Evolutionary conservation across 352 stramenopile species (phyloP).

Genomic region (Thraustotheca clavata): DNA sequence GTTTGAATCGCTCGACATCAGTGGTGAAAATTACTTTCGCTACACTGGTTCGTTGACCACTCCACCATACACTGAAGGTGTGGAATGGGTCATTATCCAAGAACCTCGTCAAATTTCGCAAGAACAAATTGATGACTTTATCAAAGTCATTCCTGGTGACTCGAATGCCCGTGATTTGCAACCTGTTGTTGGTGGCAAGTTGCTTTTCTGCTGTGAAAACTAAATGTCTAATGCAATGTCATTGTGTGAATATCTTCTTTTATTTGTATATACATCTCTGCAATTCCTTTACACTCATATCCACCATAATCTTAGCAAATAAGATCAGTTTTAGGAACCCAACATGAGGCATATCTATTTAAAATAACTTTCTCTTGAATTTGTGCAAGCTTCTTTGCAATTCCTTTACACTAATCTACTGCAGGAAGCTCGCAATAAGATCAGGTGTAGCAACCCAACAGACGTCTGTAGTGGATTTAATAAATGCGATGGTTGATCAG

Average conservation of each 20-base stretch:
- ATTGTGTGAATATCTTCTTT: neutral
- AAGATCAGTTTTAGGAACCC: neutral
- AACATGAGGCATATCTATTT: neutral
- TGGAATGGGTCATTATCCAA: constrained; percentile 54
- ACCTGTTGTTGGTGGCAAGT: constrained; percentile 22
- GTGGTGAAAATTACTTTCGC: constrained; percentile 38
- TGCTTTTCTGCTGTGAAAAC: constrained; percentile 20
- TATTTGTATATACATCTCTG: neutral
- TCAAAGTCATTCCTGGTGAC: constrained; percentile 29
- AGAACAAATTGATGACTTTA: constrained; percentile 43
- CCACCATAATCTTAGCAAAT: neutral
- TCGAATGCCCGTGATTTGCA: constrained; percentile 47
- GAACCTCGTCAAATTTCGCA: constrained; percentile 39
- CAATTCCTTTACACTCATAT: neutral
- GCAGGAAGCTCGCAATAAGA: too few relatives aligned
- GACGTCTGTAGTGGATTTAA: too few relatives aligned
- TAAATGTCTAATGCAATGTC: neutral
- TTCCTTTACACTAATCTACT: too few relatives aligned
- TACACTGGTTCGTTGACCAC: constrained; percentile 64
- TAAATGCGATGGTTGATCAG: too few relatives aligned
- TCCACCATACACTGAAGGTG: constrained; percentile 60
- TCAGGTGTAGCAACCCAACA: too few relatives aligned
- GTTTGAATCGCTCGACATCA: constrained; percentile 26
- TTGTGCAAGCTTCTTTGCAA: too few relatives aligned
- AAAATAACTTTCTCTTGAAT: too few relatives aligned